Evolutionary conservation across 2,329 filamentous ascomycete species (phyloP), one percentile per base, ranked within the genome.

Genomic region (Fusarium verticillioides): DNA sequence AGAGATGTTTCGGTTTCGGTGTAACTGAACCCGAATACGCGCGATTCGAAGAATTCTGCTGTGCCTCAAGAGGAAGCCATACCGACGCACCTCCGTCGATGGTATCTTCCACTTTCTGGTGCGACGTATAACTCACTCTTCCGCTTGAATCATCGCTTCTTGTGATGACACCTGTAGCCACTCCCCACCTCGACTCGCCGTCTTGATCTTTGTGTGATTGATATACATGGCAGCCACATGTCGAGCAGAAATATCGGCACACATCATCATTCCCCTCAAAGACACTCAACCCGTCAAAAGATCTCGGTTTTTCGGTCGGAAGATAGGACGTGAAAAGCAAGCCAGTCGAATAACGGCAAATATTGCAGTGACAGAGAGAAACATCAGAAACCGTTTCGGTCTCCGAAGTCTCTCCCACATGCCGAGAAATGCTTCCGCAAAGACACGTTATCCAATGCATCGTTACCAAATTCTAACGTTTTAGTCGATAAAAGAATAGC

Each of bases 181-280:
- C 81, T 30, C 76, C 78, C 83, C 82, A 84, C 6, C 21, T 54
- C 15, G 34, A 12, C 10, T 58, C 56, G 15, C 37, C 49, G 13
- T 23, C 32, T 26, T 37, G 28, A 16, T 44, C 37, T 28, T 18
- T 32, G 9, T 21, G 39, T 63, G 63, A 60, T 13, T 79, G 79
- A 59, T 84, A 83, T 23, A 85, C 43, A 57, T 85, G 84, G 53
- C 84, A 85, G 4, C 84, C 84, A 53, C 84, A 85, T 3, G 59
- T 82, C 0, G 66, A 60, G 63, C 84, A 86, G 66, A 86, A 85
- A 69, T 82, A 83, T 9, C 80, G 75, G 4, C 70, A 78, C 4
- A 72, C 70, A 5, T 42, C 47, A 21, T 74, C 64, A 2, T 11
- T 7, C 1, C n/a, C 26, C 16, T 36, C 13, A 21, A 74, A 71